Conservation (phyloP, 139 green algal genomes). For the Auxenochlorella pyrenoidosa region DNA sequence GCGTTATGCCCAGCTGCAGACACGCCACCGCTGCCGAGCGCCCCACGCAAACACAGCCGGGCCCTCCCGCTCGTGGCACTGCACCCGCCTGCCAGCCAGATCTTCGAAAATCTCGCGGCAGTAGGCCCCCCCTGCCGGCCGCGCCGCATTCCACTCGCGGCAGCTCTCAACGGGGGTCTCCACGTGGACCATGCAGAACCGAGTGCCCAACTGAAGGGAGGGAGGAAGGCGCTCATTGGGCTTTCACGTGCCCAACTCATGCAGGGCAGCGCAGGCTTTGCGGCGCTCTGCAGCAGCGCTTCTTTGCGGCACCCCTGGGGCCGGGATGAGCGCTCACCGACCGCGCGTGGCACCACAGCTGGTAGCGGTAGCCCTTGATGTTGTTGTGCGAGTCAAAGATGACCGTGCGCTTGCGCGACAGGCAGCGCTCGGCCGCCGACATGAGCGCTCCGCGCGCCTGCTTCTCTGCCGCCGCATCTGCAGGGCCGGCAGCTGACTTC, state of each 20-base stretch:
- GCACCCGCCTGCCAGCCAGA: slow-evolving; percentile 53
- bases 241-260: too few relatives aligned
- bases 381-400: slow-evolving; percentile 95
- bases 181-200: slow-evolving; percentile 92
- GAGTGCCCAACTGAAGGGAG: slow-evolving; percentile 57
- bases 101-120: slow-evolving; percentile 76
- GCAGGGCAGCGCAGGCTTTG: not conserved
- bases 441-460: slow-evolving; percentile 76
- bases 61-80: not conserved
- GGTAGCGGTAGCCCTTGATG: slow-evolving; percentile 94
- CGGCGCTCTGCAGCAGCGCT: too few relatives aligned
- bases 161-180: slow-evolving; percentile 68
- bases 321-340: not conserved
- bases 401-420: slow-evolving; percentile 51
- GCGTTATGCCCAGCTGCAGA: too few relatives aligned
- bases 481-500: not conserved
- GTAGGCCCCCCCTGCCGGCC: slow-evolving; percentile 44
- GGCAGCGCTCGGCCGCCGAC: slow-evolving; percentile 74
- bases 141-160: slow-evolving; percentile 71
- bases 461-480: slow-evolving; percentile 85
- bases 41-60: not conserved
- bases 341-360: slow-evolving; percentile 94
- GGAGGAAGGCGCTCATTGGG: too few relatives aligned
- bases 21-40: too few relatives aligned
- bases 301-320: too few relatives aligned